phyloP scores from a whole-genome alignment of 78 protist species.

The Dictyostelium firmibasis region DNA sequence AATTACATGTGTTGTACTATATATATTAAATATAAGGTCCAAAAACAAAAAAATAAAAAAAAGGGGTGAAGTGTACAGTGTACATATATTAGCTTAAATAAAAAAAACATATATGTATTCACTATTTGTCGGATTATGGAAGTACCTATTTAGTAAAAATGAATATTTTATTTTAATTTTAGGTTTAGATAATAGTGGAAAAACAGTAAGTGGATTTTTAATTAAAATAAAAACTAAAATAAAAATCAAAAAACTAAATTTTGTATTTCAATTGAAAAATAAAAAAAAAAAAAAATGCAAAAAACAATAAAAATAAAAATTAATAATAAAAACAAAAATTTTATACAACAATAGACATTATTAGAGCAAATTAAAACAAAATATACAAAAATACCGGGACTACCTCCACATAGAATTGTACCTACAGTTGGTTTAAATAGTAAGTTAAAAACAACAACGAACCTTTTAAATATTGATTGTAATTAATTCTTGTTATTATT shows the following conservation, averaged over 20 bases:
- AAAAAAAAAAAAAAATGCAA: too few species aligned
- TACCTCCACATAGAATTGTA: slow-evolving; percentile 43
- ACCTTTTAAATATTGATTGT: too few species aligned
- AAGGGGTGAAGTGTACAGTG: background rate
- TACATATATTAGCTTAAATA: background rate
- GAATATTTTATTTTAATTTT: slow-evolving; percentile 81
- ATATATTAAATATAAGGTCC: background rate
- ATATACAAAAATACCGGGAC: slow-evolving; percentile 74
- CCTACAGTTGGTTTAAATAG: slow-evolving; percentile 80
- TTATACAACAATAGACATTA: slow-evolving; percentile 28
- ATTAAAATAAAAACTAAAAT: too few species aligned
- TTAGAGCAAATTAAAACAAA: slow-evolving; percentile 66
- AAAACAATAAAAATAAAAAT: background rate
- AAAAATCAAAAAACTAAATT: too few species aligned
- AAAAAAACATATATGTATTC: slow-evolving; percentile 71
- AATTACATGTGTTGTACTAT: background rate
- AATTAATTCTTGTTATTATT: too few species aligned
- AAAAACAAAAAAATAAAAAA: background rate
- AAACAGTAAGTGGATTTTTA: slow-evolving; percentile 57
- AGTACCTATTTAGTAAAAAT: slow-evolving; percentile 74
- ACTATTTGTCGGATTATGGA: slow-evolving; percentile 69
- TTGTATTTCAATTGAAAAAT: too few species aligned
- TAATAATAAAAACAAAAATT: background rate
- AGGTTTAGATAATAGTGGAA: slow-evolving; percentile 87
- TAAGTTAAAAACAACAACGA: too few species aligned